Conservation (phyloP, 2,329 filamentous ascomycete species). For the Phymatotrichopsis omnivora region DNA sequence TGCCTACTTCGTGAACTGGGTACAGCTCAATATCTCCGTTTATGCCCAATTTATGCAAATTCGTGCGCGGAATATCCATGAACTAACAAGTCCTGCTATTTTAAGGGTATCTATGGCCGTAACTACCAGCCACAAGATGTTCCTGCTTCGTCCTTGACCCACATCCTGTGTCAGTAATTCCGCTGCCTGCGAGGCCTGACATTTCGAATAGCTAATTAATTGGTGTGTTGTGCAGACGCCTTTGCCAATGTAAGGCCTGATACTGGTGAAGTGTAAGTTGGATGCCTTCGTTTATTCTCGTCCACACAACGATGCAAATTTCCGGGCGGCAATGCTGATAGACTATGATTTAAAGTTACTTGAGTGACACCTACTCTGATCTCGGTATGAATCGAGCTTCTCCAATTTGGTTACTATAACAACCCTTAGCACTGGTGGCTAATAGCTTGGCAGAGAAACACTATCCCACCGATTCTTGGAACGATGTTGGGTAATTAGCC, state of each 20-base stretch:
- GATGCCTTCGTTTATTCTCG: neutral
- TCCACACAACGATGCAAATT: neutral
- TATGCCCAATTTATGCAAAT: no score
- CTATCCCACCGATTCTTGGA: constrained; percentile 57
- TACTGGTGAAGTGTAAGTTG: constrained; percentile 62
- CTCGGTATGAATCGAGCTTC: constrained; percentile 26
- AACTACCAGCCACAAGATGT: constrained; percentile 80
- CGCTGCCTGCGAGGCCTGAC: neutral
- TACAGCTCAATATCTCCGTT: neutral
- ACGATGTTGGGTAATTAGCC: constrained; percentile 37
- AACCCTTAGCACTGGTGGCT: neutral
- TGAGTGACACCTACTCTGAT: constrained; percentile 61
- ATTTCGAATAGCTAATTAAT: neutral
- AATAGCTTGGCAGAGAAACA: constrained; percentile 46
- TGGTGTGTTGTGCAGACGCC: constrained; percentile 36
- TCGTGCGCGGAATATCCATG: no score
- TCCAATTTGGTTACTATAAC: constrained; percentile 3
- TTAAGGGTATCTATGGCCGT: constrained; percentile 68
- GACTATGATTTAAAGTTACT: constrained; percentile 37
- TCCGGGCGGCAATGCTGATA: neutral
- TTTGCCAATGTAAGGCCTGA: constrained; percentile 80
- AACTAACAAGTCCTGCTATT: no score
- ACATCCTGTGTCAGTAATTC: constrained; percentile 58
- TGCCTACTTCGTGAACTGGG: constrained; percentile 65
- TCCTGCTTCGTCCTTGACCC: constrained; percentile 69